A percentile compares a stretch with the other conserved stretches of the same genome.
phyloP scores from a whole-genome alignment of 805 yeast species.

The Lipomyces chichibuensis region DNA sequence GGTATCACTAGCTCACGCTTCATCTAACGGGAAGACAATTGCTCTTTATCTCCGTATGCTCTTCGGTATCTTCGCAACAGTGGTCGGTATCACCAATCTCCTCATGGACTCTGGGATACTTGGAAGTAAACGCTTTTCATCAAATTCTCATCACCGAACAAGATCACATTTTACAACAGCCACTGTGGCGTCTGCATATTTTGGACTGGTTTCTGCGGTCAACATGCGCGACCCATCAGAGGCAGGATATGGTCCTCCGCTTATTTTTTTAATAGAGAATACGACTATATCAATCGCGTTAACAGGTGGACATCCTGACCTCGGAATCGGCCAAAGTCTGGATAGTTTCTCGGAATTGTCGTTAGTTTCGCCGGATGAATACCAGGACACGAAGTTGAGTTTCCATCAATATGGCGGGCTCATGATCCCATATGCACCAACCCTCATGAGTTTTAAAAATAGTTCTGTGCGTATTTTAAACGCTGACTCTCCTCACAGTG shows the following conservation, averaged over 20 bases:
- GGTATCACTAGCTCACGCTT: constrained; percentile 1
- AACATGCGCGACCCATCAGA: background rate
- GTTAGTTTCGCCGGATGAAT: constrained; percentile 13
- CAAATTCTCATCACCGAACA: background rate
- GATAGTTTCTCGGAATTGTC: constrained; percentile 14
- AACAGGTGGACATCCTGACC: constrained; percentile 7
- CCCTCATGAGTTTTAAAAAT: constrained; percentile 11
- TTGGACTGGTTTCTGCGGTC: background rate
- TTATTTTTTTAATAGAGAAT: constrained; percentile 9
- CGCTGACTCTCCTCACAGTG: background rate
- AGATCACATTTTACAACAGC: background rate
- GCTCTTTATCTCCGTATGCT: constrained; percentile 3
- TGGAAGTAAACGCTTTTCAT: background rate
- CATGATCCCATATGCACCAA: constrained; percentile 19
- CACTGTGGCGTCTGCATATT: background rate
- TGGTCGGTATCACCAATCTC: constrained; percentile 4
- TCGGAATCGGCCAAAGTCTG: constrained; percentile 10
- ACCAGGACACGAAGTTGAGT: background rate
- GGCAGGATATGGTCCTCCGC: background rate
- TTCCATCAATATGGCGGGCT: constrained; percentile 21
- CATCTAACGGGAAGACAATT: background rate
- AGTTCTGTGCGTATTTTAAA: constrained; percentile 15
- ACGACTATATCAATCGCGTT: constrained; percentile 3
- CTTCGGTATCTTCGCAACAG: constrained; percentile 3
- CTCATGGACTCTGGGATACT: constrained; percentile 8